phyloP scores from a whole-genome alignment of 148 eudicot genomes.

The Hydrangea macrophylla region DNA sequence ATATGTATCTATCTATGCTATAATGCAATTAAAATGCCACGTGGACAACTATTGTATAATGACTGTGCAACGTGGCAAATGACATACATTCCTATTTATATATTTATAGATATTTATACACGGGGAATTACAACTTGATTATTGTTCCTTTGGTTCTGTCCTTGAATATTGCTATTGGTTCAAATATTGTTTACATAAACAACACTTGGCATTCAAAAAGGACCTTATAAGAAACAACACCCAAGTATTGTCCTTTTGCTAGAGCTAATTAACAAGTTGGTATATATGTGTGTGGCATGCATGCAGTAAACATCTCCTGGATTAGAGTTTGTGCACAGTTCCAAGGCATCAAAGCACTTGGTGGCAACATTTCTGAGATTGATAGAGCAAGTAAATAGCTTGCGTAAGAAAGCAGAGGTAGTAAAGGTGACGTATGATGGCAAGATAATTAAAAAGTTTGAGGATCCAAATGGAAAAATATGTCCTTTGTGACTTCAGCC shows the following conservation, averaged over 20 bases:
- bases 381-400: slow-evolving; percentile 16
- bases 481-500: slow-evolving; percentile 70
- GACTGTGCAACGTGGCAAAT: too few relatives aligned
- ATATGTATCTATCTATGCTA: too few relatives aligned
- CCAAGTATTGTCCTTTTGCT: neutral
- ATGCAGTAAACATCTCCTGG: slow-evolving; percentile 33
- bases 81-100: too few relatives aligned
- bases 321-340: slow-evolving; percentile 45
- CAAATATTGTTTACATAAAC: too few relatives aligned
- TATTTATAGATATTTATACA: too few relatives aligned
- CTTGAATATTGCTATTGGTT: too few relatives aligned
- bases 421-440: slow-evolving; percentile 61
- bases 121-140: neutral
- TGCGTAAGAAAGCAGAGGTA: slow-evolving; percentile 44
- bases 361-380: slow-evolving; percentile 44
- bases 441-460: slow-evolving; percentile 42
- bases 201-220: too few relatives aligned
- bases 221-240: neutral
- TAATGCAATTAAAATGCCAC: slow-evolving; percentile 77
- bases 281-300: neutral
- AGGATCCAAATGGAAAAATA: slow-evolving; percentile 59
- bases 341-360: slow-evolving; percentile 40
- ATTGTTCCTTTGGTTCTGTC: too few relatives aligned
- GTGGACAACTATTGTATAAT: too few relatives aligned
- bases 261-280: neutral